These are phyloP conservation scores for Salvia hispanica DNA, from an alignment of 257 asterid genomes.

Conservation along the genomic window DNA sequence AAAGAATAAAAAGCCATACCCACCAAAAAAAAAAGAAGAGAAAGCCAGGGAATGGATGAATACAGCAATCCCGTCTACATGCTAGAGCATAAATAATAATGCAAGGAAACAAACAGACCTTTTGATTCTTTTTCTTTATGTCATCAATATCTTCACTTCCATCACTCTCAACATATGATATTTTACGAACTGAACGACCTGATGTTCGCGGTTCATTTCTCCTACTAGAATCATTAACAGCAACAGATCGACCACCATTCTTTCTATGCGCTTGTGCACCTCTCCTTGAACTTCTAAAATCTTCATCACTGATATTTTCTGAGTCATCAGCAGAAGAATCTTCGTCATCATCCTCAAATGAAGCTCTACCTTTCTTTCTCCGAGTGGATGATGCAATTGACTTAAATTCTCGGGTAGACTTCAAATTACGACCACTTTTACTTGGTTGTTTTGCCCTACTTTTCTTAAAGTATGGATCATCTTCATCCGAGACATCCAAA, in stretches of 20 bases:
- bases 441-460: conserved; percentile 57
- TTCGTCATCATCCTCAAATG: conserved; percentile 71
- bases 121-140: conserved; percentile 63
- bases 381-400: conserved; percentile 52
- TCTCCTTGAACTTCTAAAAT: conserved; percentile 61
- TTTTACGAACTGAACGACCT: conserved; percentile 87
- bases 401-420: conserved; percentile 58
- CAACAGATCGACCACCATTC: conserved; percentile 54
- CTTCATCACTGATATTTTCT: conserved; percentile 71
- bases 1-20: conserved; percentile 9
- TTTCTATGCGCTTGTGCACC: conserved; percentile 55
- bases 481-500: conserved; percentile 77
- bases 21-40: background rate
- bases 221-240: conserved; percentile 48
- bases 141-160: conserved; percentile 91
- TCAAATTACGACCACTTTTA: conserved; percentile 57
- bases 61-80: conserved; percentile 12
- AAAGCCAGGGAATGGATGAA: conserved; percentile 4
- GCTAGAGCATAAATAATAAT: conserved; percentile 23
- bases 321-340: conserved; percentile 76
- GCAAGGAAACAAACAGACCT: conserved; percentile 50
- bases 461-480: conserved; percentile 55
- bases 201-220: conserved; percentile 75
- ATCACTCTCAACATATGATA: conserved; percentile 95
- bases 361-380: conserved; percentile 63